Base-by-base conservation (phyloP, 2,329 filamentous ascomycete species). In the Sclerotinia trifoliorum region DNA sequence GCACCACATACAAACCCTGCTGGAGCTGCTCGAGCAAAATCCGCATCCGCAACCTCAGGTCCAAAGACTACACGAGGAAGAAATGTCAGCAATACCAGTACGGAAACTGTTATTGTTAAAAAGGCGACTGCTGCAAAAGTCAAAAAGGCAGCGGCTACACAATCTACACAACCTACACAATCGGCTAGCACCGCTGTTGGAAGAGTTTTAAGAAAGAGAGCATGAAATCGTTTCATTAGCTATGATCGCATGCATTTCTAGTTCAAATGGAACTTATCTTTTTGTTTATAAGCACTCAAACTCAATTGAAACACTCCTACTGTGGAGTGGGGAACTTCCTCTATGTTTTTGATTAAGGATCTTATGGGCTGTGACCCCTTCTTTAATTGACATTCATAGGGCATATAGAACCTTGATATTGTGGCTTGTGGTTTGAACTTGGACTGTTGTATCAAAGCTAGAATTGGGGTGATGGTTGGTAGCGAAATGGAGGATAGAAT, bases 81-180 rank as follows among this genome's bases (percentile, higher is more conserved):
- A 75, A 91, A 89, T 74, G 83, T 85, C 21, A 90, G 88, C 73
- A 86, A 89, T 26, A 78, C 84, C 13, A 70, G 69, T 19, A 68
- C 68, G 13, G 52, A 54, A 24, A 74, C 68, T 19, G 84, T 86
- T 10, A 91, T 89, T 0, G 86, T 90, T 29, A 82, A 80, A 32
- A 77, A 73, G 26, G 78, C 81, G 1, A 75, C 81, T 1, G 74
- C 78, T 3, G 44, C 44, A 49, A 61, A 17, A 35, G 21, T 61
- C 7, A 88, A 85, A 76, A 84, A 82, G 75, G 84, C 83, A 1
- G 81, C 85, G 5, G 84, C 85, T 73, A 83, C 82, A 68, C 73
- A 80, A 17, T 77, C 79, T 21, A 76, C 80, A 15, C 73, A 80
- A 17, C 77, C 79, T 21, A 76, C 80, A 15, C 78, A 81, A 7